Base-by-base conservation (phyloP, 2,329 filamentous ascomycete species). In the Aspergillus hiratsukae region DNA sequence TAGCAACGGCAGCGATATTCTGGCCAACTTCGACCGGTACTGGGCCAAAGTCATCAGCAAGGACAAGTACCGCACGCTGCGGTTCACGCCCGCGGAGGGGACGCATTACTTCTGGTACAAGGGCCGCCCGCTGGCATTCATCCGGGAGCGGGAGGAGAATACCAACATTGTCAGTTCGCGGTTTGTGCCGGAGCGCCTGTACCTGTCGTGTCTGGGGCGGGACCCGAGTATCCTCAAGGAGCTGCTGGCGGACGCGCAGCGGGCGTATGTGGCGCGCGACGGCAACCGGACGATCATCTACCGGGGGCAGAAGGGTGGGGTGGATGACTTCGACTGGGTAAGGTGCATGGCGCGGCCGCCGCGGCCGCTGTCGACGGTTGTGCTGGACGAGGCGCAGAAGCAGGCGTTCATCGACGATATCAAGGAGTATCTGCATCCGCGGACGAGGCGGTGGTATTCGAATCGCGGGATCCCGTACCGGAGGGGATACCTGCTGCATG, bases 401-500 rank as follows among this genome's bases (percentile, higher is more conserved):
- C 65, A 72, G 0, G 73, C 65, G 2, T 78, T 84, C 48, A 68
- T 84, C 11, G 69, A 71, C 8, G 82, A 85, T 58, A 79, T 84
- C 63, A 82, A 83, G 56, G 80, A 83, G 49, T 84, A 82, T 55
- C 67, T 84, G 0, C 77, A 82, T 49, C 81, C 81, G 0, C 67
- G 72, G 3, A 80, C 76, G 17, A 74, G 77, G 2, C 61, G 85
- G n/a, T 96, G 90, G 90, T 96, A 96, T 49, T 68, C 87, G 0
- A 88, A 90, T 62, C 82, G 90, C 6, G 91, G 91, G 0, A 93
- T 96, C 29, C 91, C 91, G 0, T 95, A 95, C 69, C 83, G 91
- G 14, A 82, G 91, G 4, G 91, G 91, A 0, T 96, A 94, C 66
- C 81, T 96, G 0, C 84, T 96, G 17, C 80, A 92, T 61, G 91